phyloP scores from a whole-genome alignment of 2,329 filamentous ascomycete genomes.

The Epichloe hybrida region DNA sequence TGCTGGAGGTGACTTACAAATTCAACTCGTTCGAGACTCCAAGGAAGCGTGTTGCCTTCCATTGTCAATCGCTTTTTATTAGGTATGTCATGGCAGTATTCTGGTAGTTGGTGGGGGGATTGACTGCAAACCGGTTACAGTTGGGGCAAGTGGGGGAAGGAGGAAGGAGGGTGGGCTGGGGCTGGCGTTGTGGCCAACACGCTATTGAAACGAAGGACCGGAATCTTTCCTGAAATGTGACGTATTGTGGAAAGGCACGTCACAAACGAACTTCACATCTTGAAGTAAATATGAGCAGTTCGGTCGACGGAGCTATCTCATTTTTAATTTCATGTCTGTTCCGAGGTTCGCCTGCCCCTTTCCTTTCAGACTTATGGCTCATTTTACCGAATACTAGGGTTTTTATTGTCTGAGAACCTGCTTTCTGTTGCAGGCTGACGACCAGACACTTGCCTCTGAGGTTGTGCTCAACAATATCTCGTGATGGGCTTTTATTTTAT shows the following conservation, averaged over 20 bases:
- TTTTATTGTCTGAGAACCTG: too few relatives aligned
- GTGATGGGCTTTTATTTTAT: too few relatives aligned
- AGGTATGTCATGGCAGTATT: constrained; percentile 2
- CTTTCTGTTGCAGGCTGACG: too few relatives aligned
- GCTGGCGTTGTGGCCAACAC: not conserved
- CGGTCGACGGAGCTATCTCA: not conserved
- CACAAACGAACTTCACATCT: not conserved
- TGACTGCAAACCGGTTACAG: not conserved
- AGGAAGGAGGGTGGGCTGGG: not conserved
- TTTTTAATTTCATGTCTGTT: too few relatives aligned
- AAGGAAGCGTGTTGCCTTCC: constrained; percentile 9
- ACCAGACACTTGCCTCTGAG: too few relatives aligned
- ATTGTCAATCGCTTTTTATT: constrained; percentile 1
- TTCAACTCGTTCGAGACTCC: constrained; percentile 13
- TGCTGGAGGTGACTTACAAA: constrained; percentile 8
- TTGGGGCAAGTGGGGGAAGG: not conserved
- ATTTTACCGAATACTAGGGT: too few relatives aligned
- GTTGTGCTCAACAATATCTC: too few relatives aligned
- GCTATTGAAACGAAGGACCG: not conserved
- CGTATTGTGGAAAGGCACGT: too few relatives aligned
- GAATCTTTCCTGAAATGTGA: too few relatives aligned
- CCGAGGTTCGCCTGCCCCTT: too few relatives aligned
- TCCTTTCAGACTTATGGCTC: too few relatives aligned
- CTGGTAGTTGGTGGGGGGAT: not conserved
- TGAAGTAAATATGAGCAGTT: not conserved